These are phyloP conservation scores for Pyrenula massariospora DNA, from an alignment of 495 filamentous ascomycete genomes.

Conservation along the genomic window DNA sequence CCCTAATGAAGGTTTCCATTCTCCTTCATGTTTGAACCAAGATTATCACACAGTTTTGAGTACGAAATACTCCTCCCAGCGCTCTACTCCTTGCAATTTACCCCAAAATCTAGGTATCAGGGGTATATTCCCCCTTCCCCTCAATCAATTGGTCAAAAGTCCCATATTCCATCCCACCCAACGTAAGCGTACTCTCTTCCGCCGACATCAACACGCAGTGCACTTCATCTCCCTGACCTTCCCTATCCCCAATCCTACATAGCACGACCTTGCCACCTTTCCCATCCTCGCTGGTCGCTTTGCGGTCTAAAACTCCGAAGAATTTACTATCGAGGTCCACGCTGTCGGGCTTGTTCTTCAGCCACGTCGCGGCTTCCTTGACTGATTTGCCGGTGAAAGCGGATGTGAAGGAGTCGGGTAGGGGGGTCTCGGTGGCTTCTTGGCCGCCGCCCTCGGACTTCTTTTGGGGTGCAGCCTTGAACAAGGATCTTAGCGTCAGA, in stretches of 20 bases:
- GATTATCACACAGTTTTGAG: no score
- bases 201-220: background rate
- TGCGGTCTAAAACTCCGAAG: constrained; percentile 4
- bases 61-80: no score
- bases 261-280: background rate
- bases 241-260: constrained; percentile 1
- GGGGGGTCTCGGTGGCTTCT: constrained; percentile 1
- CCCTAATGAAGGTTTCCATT: no score
- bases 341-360: constrained; percentile 1
- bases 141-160: constrained; percentile 1
- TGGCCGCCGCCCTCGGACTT: background rate
- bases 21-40: no score
- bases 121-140: constrained; percentile 2
- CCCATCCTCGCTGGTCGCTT: background rate
- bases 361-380: constrained; percentile 1
- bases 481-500: background rate
- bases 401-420: constrained; percentile 1
- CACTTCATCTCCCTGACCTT: constrained; percentile 1
- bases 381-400: constrained; percentile 1
- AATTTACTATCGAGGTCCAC: constrained; percentile 4
- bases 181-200: background rate
- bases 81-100: background rate
- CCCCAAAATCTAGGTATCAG: constrained; percentile 2
- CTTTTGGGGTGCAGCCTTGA: background rate
- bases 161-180: constrained; percentile 1